A percentile compares a stretch with the other conserved stretches of the same genome.
Evolutionary conservation across 192 early-diverging fungal genomes (phyloP).

Genomic region (Coemansia sp.): DNA sequence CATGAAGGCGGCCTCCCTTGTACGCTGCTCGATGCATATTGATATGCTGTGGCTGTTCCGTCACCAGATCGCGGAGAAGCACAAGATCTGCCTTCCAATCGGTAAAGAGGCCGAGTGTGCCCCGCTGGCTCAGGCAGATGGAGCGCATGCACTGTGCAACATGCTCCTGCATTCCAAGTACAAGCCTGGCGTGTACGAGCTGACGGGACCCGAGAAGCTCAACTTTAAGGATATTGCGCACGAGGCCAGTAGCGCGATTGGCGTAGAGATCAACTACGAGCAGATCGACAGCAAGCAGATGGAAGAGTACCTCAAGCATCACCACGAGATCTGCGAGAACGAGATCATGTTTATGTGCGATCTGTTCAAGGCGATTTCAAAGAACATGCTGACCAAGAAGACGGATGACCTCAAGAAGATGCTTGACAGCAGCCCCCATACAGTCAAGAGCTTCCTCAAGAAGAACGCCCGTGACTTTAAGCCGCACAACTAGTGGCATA

Average conservation of each 20-base stretch:
- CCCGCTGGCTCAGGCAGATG: slow-evolving; percentile 28
- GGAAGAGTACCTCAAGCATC: slow-evolving; percentile 27
- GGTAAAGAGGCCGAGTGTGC: slow-evolving; percentile 26
- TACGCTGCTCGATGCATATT: slow-evolving; percentile 48
- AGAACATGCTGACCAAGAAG: slow-evolving; percentile 20
- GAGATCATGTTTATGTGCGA: slow-evolving; percentile 30
- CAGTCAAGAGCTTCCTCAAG: slow-evolving; percentile 32
- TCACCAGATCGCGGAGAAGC: slow-evolving; percentile 29
- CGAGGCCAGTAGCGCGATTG: slow-evolving; percentile 24
- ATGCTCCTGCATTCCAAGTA: slow-evolving; percentile 37
- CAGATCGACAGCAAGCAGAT: slow-evolving; percentile 26
- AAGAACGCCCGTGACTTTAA: slow-evolving; percentile 47
- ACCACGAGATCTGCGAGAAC: slow-evolving; percentile 19
- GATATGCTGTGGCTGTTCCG: slow-evolving; percentile 50
- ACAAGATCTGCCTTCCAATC: slow-evolving; percentile 31
- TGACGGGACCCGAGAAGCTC: slow-evolving; percentile 31
- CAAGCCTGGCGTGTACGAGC: slow-evolving; percentile 36
- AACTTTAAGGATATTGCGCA: slow-evolving; percentile 24
- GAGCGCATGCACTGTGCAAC: slow-evolving; percentile 35
- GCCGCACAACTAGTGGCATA: slow-evolving; percentile 12
- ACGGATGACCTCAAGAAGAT: slow-evolving; percentile 35
- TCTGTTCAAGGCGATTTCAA: slow-evolving; percentile 32
- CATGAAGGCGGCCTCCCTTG: slow-evolving; percentile 34
- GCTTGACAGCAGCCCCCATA: slow-evolving; percentile 37
- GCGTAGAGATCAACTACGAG: slow-evolving; percentile 26